Base-by-base conservation (phyloP, 2,329 filamentous ascomycete species). In the Aureobasidium sp. region DNA sequence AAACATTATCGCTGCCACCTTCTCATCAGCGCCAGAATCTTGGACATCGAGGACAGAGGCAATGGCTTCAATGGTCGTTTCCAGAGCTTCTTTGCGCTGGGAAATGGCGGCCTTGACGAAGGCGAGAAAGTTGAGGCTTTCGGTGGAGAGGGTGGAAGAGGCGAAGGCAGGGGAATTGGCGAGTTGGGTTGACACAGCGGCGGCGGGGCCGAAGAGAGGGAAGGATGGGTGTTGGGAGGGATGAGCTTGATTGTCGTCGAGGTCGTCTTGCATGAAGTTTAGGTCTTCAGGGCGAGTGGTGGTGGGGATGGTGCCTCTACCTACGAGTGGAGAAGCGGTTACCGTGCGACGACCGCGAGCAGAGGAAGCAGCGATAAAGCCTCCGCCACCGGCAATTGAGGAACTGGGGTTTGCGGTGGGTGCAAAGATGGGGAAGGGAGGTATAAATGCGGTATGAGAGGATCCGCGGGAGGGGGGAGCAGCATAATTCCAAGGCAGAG, bases 401-500 rank as follows among this genome's bases (percentile, higher is more conserved):
- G 60, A 63, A 29, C 52, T 62, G 49, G 37, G 17, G 2, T 53
- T 55, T 15, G 37, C 51, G 1, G 9, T 8, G 58, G 58, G 36
- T 17, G 27, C 39, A 15, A 39, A 31, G 39, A 41, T 3, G 34
- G 27, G 45, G 31, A 34, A 57, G 5, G 42, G 47, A 31, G 48
- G 55, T 8, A 45, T 14, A 8, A 27, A 51, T 9, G 39, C 36
- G 1, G 52, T 71, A 47, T 73, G 67, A 31, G 73, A 77, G 42
- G 83, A 85, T 58, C 80, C 80, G 58, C 80, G 77, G 5, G 80
- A 69, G 2, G 83, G 84, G 3, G 81, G 79, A 8, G 79, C 83
- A 9, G 41, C n/a, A 49, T 51, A 45, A 48, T 89, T 89, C 87
- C 87, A 89, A 12, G 87, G 87, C 80, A 89, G 85, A n/a, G 81